Evolutionary conservation across 768 basidiomycete species (phyloP).

Genomic region (Leucosporidium scottii): DNA sequence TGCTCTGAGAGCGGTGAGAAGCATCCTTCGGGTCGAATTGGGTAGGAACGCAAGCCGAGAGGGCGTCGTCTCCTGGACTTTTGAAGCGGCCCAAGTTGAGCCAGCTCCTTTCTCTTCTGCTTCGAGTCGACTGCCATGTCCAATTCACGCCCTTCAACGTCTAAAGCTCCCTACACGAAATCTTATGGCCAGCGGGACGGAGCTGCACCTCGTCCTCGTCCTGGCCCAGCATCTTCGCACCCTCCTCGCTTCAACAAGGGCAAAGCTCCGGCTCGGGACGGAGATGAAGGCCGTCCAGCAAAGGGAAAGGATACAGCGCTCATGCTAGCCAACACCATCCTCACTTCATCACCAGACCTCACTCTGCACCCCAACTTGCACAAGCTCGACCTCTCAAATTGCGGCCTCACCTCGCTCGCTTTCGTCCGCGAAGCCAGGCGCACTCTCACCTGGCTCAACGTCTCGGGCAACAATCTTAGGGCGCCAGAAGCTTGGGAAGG

Average conservation of each 20-base stretch:
- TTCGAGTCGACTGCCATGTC: no score
- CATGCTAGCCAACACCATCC: conserved; percentile 3
- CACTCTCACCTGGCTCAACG: conserved; percentile 29
- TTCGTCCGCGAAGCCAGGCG: conserved; percentile 8
- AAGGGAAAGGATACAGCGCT: conserved; percentile 1
- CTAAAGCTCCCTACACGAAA: neutral
- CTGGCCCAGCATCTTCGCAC: neutral
- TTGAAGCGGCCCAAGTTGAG: no score
- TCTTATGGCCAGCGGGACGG: no score
- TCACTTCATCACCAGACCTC: neutral
- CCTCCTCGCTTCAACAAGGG: neutral
- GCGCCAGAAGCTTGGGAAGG: conserved; percentile 21
- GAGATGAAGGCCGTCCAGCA: neutral
- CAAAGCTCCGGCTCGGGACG: neutral
- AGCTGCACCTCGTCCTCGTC: neutral
- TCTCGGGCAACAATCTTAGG: conserved; percentile 23
- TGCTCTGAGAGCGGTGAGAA: no score
- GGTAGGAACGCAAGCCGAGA: no score
- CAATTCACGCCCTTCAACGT: neutral
- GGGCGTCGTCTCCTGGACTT: no score
- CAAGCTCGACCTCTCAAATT: conserved; percentile 25
- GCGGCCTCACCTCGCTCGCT: conserved; percentile 11
- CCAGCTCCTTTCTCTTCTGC: no score
- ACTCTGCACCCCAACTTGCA: neutral
- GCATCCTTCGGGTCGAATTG: no score